Percentiles rank a stretch among this genome's conserved stretches.
Evolutionary conservation across 2,329 filamentous ascomycete genomes (phyloP).

Genomic region (Acrocalymma vagum): DNA sequence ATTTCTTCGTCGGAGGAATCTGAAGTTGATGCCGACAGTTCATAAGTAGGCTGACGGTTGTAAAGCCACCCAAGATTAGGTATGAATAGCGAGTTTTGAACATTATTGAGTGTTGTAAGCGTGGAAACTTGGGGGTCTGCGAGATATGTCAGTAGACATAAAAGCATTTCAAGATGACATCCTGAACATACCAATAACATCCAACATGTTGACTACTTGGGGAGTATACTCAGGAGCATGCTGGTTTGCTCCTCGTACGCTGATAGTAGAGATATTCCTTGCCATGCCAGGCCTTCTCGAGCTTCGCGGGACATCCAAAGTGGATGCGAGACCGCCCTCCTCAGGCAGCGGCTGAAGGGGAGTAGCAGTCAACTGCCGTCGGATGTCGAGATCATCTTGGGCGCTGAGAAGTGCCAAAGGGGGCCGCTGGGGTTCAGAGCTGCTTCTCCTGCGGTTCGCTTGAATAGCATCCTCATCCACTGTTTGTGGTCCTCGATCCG

Average conservation of each 20-base stretch:
- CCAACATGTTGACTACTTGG: slow-evolving; percentile 71
- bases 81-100: slow-evolving; percentile 90
- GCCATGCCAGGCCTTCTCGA: slow-evolving; percentile 25
- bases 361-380: slow-evolving; percentile 35
- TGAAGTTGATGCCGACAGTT: slow-evolving; percentile 63
- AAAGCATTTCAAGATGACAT: not conserved
- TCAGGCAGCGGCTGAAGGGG: slow-evolving; percentile 44
- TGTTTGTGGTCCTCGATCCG: slow-evolving; percentile 10
- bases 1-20: slow-evolving; percentile 39
- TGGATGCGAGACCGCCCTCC: slow-evolving; percentile 19
- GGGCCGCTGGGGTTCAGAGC: slow-evolving; percentile 41
- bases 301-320: slow-evolving; percentile 14
- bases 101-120: slow-evolving; percentile 83
- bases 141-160: slow-evolving; percentile 37
- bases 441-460: slow-evolving; percentile 38
- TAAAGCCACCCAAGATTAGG: slow-evolving; percentile 78
- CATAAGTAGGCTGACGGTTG: slow-evolving; percentile 82
- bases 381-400: slow-evolving; percentile 33
- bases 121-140: slow-evolving; percentile 84
- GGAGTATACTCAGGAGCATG: slow-evolving; percentile 57
- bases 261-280: slow-evolving; percentile 34
- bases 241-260: slow-evolving; percentile 31
- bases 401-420: slow-evolving; percentile 22
- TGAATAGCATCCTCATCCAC: slow-evolving; percentile 20
- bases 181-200: slow-evolving; percentile 68